Evolutionary conservation across 2,329 filamentous ascomycete genomes (phyloP), one percentile per base, ranked within the genome.

Genomic region (Teratosphaeria viscida): DNA sequence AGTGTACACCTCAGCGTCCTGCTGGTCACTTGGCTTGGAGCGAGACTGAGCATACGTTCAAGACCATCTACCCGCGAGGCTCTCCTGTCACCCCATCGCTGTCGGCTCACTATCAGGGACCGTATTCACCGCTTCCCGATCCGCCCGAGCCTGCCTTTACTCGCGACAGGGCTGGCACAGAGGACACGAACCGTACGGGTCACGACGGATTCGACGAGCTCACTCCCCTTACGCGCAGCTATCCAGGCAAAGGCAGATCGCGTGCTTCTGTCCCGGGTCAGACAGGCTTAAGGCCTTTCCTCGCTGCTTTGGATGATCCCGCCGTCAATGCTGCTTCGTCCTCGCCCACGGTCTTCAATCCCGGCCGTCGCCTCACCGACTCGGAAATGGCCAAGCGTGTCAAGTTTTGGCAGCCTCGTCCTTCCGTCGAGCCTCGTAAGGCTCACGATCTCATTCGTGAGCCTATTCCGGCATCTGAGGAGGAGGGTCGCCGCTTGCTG

Each of bases 271-370:
- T 54, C 12, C 4, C 12, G 5, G 34, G 53, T 23, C 53, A 32
- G 34, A 32, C 23, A 5, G 14, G 12, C 2, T 5, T 32, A n/a
- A 54, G 14, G 27, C 27, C 34, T 54, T 37, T 37, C 34, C 19
- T 54, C 6, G 54, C 60, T 29, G 60, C 62, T 61, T 60, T 64
- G 26, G 59, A 62, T 57, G 23, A 54, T 29, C 47, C 61, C 61
- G 29, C 60, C 52, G 12, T 58, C 60, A n/a, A 19, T 64, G 5
- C 56, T 55, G n/a, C 57, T 61, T n/a, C 55, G 54, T 60, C 59
- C 35, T 47, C 57, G 10, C 27, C 54, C 14, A 54, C 54, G 6
- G 26, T 55, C 29, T 54, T 54, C 60, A 35, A 47, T 8, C 57
- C 57, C 19, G 59, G 55, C 57, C 62, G 35, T 57, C 59, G 16